phyloP scores from a whole-genome alignment of 2,329 filamentous ascomycete genomes.

The Aspergillus amoenus region DNA sequence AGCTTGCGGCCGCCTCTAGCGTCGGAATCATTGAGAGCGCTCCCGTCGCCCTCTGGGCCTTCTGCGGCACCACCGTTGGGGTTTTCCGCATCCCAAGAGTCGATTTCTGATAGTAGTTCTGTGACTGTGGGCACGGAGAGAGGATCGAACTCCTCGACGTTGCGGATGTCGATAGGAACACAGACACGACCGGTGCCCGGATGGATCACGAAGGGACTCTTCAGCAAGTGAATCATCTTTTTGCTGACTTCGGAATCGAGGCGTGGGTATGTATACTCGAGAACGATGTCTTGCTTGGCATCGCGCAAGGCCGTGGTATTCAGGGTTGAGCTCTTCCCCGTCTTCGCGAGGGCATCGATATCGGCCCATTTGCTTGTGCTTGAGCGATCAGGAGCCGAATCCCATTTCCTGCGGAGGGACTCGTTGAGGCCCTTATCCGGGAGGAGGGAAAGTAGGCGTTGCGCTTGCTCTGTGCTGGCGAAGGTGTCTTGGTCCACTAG shows the following conservation, averaged over 20 bases:
- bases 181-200: conserved; percentile 92
- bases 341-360: conserved; percentile 81
- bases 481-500: conserved; percentile 86
- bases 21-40: conserved; percentile 31
- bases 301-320: conserved; percentile 73
- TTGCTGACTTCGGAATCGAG: conserved; percentile 97
- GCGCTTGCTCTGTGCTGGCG: conserved; percentile 65
- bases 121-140: conserved; percentile 86
- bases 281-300: conserved; percentile 91
- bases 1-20: conserved; percentile 47
- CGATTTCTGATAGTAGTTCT: conserved; percentile 78
- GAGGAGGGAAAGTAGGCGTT: conserved; percentile 78
- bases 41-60: conserved; percentile 42
- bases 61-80: conserved; percentile 36
- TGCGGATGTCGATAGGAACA: conserved; percentile 81
- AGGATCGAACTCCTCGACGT: conserved; percentile 81
- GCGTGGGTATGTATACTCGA: conserved; percentile 96
- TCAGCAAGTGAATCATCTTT: conserved; percentile 96
- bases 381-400: conserved; percentile 72
- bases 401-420: conserved; percentile 86
- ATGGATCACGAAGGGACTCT: conserved; percentile 94
- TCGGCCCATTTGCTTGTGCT: conserved; percentile 89
- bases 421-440: conserved; percentile 77
- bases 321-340: conserved; percentile 69
- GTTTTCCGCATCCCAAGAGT: conserved; percentile 64